Base-by-base conservation (phyloP, 139 green algal species). In the Parachlorella kessleri region DNA sequence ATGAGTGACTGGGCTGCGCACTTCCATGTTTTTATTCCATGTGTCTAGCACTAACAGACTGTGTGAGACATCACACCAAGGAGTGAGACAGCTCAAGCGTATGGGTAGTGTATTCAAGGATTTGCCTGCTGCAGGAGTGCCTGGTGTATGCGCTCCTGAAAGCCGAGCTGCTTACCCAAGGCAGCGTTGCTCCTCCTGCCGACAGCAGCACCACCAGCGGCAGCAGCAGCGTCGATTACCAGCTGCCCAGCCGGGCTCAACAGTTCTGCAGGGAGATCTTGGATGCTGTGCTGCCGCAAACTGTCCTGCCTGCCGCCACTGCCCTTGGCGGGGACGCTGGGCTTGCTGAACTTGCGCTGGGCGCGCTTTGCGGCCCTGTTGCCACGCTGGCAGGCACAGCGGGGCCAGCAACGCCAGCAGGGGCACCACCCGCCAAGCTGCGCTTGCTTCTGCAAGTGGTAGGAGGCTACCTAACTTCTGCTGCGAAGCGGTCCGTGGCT, bases 61-160 rank as follows among this genome's bases (percentile, higher is more conserved):
- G n/a, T n/a, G n/a, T n/a, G n/a, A n/a, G n/a, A n/a, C n/a, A n/a
- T n/a, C n/a, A n/a, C n/a, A n/a, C n/a, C n/a, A n/a, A n/a, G n/a
- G n/a, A n/a, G n/a, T n/a, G n/a, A n/a, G n/a, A n/a, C n/a, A n/a
- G n/a, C n/a, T n/a, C n/a, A n/a, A n/a, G n/a, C n/a, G n/a, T n/a
- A n/a, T n/a, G n/a, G n/a, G n/a, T n/a, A n/a, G n/a, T n/a, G n/a
- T n/a, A n/a, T n/a, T n/a, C n/a, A n/a, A n/a, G n/a, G n/a, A n/a
- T n/a, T n/a, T n/a, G n/a, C n/a, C n/a, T 59, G 48, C 48, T 18
- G 48, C 70, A 75, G 37, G 89, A 92, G 67, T 84, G 83, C 72
- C 69, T 92, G 18, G 65, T 66, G 1, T 92, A 78, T 65, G 70
- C 65, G 0, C 48, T 84, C 35, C 73, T 84, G 21, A 66, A 37